phyloP scores from a whole-genome alignment of 345 rosid species.

The Rhodomyrtus tomentosa region DNA sequence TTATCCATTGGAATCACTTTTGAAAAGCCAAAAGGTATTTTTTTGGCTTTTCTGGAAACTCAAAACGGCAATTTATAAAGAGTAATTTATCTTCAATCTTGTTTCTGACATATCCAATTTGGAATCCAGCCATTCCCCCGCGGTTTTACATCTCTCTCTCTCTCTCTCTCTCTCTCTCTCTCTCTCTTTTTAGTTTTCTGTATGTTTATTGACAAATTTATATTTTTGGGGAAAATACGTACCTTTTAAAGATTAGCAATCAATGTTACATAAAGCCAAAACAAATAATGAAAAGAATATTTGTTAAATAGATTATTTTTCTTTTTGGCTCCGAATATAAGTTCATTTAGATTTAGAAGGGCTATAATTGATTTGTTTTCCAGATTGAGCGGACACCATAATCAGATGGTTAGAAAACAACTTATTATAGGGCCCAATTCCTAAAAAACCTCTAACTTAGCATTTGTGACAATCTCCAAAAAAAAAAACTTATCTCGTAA shows the following conservation, averaged over 20 bases:
- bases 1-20: neutral
- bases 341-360: neutral
- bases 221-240: neutral
- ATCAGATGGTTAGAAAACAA: neutral
- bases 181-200: neutral
- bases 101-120: neutral
- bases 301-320: neutral
- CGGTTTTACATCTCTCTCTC: neutral
- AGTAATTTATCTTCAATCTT: neutral
- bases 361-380: neutral
- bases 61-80: neutral
- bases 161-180: neutral
- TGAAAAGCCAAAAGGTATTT: neutral
- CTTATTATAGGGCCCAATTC: neutral
- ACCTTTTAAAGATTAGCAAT: neutral
- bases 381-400: neutral
- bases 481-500: no score
- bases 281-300: neutral
- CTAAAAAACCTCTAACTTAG: no score
- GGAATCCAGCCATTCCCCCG: neutral
- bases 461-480: no score
- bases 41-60: neutral
- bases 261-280: neutral
- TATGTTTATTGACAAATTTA: neutral
- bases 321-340: no score